phyloP scores from a whole-genome alignment of 2,329 filamentous ascomycete species.

The Penicillium sp. region DNA sequence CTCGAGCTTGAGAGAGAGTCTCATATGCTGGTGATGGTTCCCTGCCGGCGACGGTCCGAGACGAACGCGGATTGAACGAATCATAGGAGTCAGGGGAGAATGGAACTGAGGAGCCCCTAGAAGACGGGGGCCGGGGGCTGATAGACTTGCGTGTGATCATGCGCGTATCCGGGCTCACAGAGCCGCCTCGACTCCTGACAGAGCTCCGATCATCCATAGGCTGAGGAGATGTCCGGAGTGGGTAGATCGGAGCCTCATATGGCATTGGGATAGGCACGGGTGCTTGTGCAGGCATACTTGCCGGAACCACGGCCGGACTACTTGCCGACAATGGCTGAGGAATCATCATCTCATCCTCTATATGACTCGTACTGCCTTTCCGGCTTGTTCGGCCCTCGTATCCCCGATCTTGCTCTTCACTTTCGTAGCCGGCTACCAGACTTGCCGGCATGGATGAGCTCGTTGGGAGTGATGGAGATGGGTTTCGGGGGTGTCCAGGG shows the following conservation, averaged over 20 bases:
- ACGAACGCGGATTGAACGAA: slow-evolving; percentile 55
- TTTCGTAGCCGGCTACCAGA: slow-evolving; percentile 45
- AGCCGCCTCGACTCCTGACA: slow-evolving; percentile 30
- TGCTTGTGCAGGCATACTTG: slow-evolving; percentile 1
- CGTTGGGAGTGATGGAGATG: slow-evolving; percentile 36
- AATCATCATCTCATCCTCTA: slow-evolving; percentile 31
- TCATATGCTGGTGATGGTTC: slow-evolving; percentile 40
- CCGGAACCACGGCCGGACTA: slow-evolving; percentile 8
- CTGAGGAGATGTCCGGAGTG: slow-evolving; percentile 32
- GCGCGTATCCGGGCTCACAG: slow-evolving; percentile 38
- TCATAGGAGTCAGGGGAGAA: slow-evolving; percentile 66
- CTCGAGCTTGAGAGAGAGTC: slow-evolving; percentile 41
- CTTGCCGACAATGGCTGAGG: slow-evolving; percentile 21
- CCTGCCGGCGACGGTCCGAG: slow-evolving; percentile 33
- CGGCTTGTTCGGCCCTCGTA: slow-evolving; percentile 31
- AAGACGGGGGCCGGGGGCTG: slow-evolving; percentile 55
- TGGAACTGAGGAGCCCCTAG: slow-evolving; percentile 49
- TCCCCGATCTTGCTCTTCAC: slow-evolving; percentile 33
- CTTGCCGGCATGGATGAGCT: slow-evolving; percentile 43
- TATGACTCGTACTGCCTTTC: slow-evolving; percentile 27
- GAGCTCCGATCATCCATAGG: slow-evolving; percentile 29
- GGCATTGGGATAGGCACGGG: slow-evolving; percentile 17
- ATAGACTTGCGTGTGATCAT: slow-evolving; percentile 58
- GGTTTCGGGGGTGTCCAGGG: slow-evolving; percentile 31
- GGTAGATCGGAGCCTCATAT: slow-evolving; percentile 29